Percentiles rank a stretch among this genome's conserved stretches.
phyloP scores from a whole-genome alignment of 2,329 filamentous ascomycete genomes.

The Pestalotiopsis sp. region DNA sequence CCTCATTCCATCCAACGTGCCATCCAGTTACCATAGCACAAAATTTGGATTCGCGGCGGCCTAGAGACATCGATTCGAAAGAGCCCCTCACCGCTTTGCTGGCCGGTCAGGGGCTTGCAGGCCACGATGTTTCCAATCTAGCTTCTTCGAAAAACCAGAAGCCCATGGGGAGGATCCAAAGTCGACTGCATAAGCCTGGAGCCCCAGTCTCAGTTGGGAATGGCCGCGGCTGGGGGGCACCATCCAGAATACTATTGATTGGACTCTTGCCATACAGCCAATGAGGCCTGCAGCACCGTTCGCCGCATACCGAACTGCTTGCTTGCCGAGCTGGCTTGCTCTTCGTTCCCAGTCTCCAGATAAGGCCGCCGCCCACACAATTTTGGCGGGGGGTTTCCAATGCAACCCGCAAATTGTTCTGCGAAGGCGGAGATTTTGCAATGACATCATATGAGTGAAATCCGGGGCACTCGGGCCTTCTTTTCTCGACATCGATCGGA shows the following conservation, averaged over 20 bases:
- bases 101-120: not conserved
- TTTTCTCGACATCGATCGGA: not conserved
- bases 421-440: not conserved
- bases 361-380: not conserved
- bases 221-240: not conserved
- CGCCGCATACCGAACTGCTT: not conserved
- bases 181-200: constrained; percentile 1
- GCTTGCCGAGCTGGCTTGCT: too few relatives aligned
- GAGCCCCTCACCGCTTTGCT: constrained; percentile 2
- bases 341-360: not conserved
- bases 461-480: constrained; percentile 7
- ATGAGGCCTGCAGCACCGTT: not conserved
- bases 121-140: not conserved
- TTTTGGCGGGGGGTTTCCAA: not conserved
- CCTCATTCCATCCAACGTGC: not conserved
- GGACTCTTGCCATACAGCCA: not conserved
- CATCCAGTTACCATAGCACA: too few relatives aligned
- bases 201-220: constrained; percentile 1
- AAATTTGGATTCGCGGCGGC: not conserved
- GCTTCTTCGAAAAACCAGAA: not conserved
- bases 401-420: not conserved
- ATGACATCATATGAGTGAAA: constrained; percentile 11
- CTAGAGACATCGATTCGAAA: not conserved
- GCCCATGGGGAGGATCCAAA: constrained; percentile 6
- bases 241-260: not conserved